phyloP scores from a whole-genome alignment of 345 rosid species.

The Euphorbia lathyris region DNA sequence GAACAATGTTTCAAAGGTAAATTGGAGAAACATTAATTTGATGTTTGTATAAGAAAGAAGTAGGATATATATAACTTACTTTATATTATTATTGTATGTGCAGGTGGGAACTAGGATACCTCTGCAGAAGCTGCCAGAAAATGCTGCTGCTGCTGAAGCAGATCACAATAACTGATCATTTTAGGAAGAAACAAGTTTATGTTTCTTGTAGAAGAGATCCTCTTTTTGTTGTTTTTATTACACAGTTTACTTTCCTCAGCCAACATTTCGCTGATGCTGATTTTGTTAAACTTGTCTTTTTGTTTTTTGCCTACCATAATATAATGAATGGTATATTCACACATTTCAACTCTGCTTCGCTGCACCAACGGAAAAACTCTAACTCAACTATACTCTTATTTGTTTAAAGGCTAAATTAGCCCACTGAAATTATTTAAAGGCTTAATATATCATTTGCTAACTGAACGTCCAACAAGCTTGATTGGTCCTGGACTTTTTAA shows the following conservation, averaged over 20 bases:
- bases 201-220: background rate
- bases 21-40: background rate
- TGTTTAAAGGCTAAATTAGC: no score
- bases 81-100: background rate
- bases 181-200: background rate
- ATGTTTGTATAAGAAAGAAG: no score
- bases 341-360: no score
- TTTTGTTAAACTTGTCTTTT: no score
- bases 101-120: constrained; percentile 5
- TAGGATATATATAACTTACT: no score
- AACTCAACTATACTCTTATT: no score
- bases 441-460: no score
- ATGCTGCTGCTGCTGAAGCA: background rate
- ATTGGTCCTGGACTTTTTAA: no score
- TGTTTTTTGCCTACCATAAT: background rate
- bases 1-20: constrained; percentile 16
- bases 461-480: no score
- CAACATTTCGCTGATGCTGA: constrained; percentile 1
- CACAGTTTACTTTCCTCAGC: background rate
- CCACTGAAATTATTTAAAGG: no score
- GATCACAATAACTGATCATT: background rate
- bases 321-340: no score
- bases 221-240: background rate
- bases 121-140: background rate
- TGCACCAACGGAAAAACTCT: no score